These are phyloP conservation scores for Hypoxylon sp. DNA, from an alignment of 2,329 filamentous ascomycete species.

Conservation along the genomic window DNA sequence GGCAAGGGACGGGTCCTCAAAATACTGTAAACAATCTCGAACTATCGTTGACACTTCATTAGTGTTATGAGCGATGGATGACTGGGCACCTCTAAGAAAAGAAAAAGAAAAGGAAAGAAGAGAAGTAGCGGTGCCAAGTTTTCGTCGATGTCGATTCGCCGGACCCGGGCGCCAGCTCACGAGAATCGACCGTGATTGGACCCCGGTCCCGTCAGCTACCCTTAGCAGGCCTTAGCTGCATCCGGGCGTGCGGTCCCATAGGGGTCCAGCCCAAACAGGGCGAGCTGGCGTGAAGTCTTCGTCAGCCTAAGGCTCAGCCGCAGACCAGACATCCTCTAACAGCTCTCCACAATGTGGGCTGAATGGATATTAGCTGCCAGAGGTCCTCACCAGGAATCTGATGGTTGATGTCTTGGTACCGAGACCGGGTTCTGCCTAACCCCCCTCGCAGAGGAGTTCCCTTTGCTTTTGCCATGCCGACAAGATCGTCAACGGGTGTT, in stretches of 20 bases:
- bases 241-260: conserved; percentile 15
- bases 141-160: conserved; percentile 22
- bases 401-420: conserved; percentile 13
- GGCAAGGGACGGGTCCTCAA: too few relatives aligned
- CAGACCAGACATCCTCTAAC: conserved; percentile 19
- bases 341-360: conserved; percentile 22
- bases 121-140: conserved; percentile 24
- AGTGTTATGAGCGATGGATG: too few relatives aligned
- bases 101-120: too few relatives aligned
- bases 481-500: neutral
- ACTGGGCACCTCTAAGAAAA: too few relatives aligned
- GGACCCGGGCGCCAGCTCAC: conserved; percentile 22
- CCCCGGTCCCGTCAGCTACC: conserved; percentile 8
- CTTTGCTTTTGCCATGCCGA: conserved; percentile 10
- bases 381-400: conserved; percentile 10
- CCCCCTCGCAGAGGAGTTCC: conserved; percentile 1
- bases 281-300: neutral
- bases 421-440: conserved; percentile 15
- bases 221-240: too few relatives aligned
- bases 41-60: too few relatives aligned
- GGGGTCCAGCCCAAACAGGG: neutral
- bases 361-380: conserved; percentile 22
- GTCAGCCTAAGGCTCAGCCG: conserved; percentile 29
- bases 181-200: conserved; percentile 13
- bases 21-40: too few relatives aligned